These are phyloP conservation scores for Pseudocercospora fuligena DNA, from an alignment of 2,329 filamentous ascomycete genomes.

Conservation along the genomic window DNA sequence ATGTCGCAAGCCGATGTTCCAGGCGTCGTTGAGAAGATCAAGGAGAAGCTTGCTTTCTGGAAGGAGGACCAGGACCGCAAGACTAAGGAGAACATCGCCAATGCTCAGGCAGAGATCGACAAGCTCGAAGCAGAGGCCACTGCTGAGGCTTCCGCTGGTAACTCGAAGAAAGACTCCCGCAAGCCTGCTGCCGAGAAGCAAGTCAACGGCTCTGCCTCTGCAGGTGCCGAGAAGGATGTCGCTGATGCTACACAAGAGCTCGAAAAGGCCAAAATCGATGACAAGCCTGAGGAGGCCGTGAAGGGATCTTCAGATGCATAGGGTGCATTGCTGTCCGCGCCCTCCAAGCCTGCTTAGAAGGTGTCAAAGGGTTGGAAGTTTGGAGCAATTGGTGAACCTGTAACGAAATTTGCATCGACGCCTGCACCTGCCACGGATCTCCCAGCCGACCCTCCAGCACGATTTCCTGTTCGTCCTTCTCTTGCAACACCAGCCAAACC, in stretches of 20 bases:
- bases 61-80: slow-evolving; percentile 87
- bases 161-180: slow-evolving; percentile 44
- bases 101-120: slow-evolving; percentile 94
- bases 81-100: slow-evolving; percentile 92
- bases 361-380: background rate
- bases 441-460: background rate
- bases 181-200: slow-evolving; percentile 54
- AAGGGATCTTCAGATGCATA: background rate
- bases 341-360: background rate
- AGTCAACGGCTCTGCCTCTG: slow-evolving; percentile 58
- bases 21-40: slow-evolving; percentile 81
- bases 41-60: slow-evolving; percentile 89
- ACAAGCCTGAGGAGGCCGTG: slow-evolving; percentile 39
- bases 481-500: background rate
- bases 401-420: background rate
- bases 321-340: background rate
- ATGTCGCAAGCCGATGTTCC: slow-evolving; percentile 85
- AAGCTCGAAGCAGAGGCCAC: slow-evolving; percentile 74
- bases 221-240: slow-evolving; percentile 62
- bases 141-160: slow-evolving; percentile 54
- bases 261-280: slow-evolving; percentile 65
- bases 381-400: background rate
- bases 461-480: background rate
- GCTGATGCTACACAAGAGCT: slow-evolving; percentile 65
- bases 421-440: background rate